Conservation (phyloP, 441 rosid genomes). For the Populus tomentosa region DNA sequence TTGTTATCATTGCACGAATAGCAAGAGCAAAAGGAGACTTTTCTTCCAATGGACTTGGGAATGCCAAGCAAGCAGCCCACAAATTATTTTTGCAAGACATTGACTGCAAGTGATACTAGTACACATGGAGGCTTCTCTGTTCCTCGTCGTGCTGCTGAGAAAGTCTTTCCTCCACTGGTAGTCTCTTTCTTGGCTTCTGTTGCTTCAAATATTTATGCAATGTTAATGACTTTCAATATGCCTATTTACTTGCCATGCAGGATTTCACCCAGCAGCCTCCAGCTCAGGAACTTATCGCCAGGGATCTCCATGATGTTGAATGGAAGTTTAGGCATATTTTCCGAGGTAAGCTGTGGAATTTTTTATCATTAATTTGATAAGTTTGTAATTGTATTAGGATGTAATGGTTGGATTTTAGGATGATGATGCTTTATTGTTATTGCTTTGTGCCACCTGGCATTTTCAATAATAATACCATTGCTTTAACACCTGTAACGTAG, state of each 20-base stretch:
- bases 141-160: constrained; percentile 99
- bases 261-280: constrained; percentile 96
- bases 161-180: constrained; percentile 98
- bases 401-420: background rate
- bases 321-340: constrained; percentile 99
- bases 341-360: constrained; percentile 52
- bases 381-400: background rate
- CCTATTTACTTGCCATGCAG: constrained; percentile 31
- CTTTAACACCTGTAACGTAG: background rate
- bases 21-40: constrained; percentile 95
- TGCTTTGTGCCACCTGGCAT: background rate
- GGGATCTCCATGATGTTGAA: constrained; percentile 95
- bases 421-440: background rate
- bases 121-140: constrained; percentile 99
- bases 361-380: background rate
- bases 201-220: constrained; percentile 7
- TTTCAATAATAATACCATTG: background rate
- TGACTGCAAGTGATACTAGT: constrained; percentile 99
- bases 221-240: background rate
- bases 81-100: constrained; percentile 94
- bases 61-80: constrained; percentile 87
- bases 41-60: constrained; percentile 83
- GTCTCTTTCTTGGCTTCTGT: constrained; percentile 6
- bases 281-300: constrained; percentile 87
- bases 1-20: constrained; percentile 15